Evolutionary conservation across 495 filamentous ascomycete species (phyloP).

Genomic region (Clavariopsis aquatica): DNA sequence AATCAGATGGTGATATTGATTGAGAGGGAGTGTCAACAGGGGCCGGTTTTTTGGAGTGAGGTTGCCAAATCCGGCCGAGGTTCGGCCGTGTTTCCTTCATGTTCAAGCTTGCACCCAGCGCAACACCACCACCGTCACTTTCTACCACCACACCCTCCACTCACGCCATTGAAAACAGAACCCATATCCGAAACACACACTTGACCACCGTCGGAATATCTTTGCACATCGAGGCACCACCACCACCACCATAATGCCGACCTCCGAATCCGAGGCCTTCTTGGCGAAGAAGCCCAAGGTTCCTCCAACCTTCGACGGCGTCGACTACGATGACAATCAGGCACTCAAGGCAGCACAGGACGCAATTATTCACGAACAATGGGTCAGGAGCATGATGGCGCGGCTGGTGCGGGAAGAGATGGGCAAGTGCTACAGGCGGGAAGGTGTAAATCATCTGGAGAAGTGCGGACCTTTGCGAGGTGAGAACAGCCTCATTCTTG

Average conservation of each 20-base stretch:
- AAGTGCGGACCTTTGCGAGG: constrained; percentile 92
- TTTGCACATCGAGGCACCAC: constrained; percentile 5
- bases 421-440: constrained; percentile 89
- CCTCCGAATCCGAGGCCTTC: constrained; percentile 89
- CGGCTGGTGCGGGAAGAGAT: constrained; percentile 89
- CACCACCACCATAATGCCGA: constrained; percentile 68
- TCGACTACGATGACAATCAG: constrained; percentile 91
- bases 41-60: neutral
- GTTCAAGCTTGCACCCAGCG: neutral
- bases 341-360: constrained; percentile 92
- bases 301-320: constrained; percentile 90
- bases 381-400: constrained; percentile 97
- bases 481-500: constrained; percentile 51
- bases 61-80: neutral
- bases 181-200: neutral
- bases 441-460: constrained; percentile 96
- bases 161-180: neutral
- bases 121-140: neutral
- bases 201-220: neutral
- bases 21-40: neutral
- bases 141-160: neutral
- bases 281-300: constrained; percentile 95
- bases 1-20: neutral
- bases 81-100: too few species aligned
- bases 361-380: constrained; percentile 92